Evolutionary conservation across 2,329 filamentous ascomycete species (phyloP).

Genomic region (Arthrobotrys iridis): DNA sequence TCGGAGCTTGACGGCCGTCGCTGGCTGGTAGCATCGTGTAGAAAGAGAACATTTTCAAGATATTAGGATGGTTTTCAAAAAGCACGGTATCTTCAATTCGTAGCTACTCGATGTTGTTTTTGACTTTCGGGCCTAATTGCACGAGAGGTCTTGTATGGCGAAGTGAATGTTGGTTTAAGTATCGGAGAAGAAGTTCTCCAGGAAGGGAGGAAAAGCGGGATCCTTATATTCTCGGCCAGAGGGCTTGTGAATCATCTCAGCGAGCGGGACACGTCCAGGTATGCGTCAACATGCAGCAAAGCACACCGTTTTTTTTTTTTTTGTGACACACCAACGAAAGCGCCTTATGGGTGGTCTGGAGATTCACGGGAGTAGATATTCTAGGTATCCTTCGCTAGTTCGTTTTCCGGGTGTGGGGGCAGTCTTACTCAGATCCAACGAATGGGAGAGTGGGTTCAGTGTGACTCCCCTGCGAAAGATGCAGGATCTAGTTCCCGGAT

Average conservation of each 20-base stretch:
- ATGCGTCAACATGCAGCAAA: slow-evolving; percentile 47
- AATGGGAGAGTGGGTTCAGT: slow-evolving; percentile 30
- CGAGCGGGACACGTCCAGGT: neutral
- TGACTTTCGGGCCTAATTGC: no score
- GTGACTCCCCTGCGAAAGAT: slow-evolving; percentile 28
- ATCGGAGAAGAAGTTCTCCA: neutral
- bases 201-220: neutral
- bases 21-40: slow-evolving; percentile 1
- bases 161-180: neutral
- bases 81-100: neutral
- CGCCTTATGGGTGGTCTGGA: slow-evolving; percentile 38
- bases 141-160: neutral
- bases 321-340: slow-evolving; percentile 4
- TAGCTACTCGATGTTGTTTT: neutral
- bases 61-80: no score
- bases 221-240: slow-evolving; percentile 26
- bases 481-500: slow-evolving; percentile 36
- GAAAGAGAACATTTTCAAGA: slow-evolving; percentile 24
- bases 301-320: neutral
- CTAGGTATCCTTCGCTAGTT: slow-evolving; percentile 48
- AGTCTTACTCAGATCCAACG: slow-evolving; percentile 6
- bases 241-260: slow-evolving; percentile 39
- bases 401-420: slow-evolving; percentile 29
- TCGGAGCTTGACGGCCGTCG: slow-evolving; percentile 39
- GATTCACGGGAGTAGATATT: slow-evolving; percentile 9